Evolutionary conservation across 148 eudicot species (phyloP).

Genomic region (Chenopodium formosanum): DNA sequence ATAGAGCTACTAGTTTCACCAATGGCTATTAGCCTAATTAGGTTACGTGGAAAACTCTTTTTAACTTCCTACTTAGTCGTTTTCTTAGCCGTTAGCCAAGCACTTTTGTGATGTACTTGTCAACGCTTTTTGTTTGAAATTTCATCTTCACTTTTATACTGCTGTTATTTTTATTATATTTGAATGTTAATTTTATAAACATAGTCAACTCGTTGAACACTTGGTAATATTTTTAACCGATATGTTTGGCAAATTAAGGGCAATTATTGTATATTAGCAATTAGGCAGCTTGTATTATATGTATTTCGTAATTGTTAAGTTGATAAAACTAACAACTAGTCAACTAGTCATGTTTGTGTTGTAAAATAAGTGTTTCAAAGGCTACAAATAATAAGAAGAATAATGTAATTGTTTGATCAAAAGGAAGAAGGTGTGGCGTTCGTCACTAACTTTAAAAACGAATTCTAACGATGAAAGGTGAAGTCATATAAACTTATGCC

Average conservation of each 20-base stretch:
- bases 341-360: too few relatives aligned
- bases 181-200: neutral
- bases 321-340: too few relatives aligned
- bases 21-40: conserved; percentile 16
- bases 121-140: neutral
- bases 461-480: too few relatives aligned
- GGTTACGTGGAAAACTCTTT: neutral
- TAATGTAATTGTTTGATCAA: too few relatives aligned
- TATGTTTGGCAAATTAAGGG: too few relatives aligned
- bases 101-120: conserved; percentile 6
- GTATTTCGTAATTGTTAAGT: too few relatives aligned
- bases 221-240: neutral
- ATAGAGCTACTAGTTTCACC: conserved; percentile 9
- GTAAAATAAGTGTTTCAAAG: too few relatives aligned
- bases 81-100: conserved; percentile 13
- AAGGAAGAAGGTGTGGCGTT: too few relatives aligned
- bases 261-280: neutral
- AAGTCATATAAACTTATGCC: too few relatives aligned
- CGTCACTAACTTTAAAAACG: too few relatives aligned
- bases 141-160: neutral
- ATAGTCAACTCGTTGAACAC: neutral
- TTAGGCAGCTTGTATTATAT: neutral
- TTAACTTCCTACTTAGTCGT: conserved; percentile 6
- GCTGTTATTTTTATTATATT: neutral
- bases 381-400: too few relatives aligned